Percentiles rank a stretch among this genome's conserved stretches.
phyloP scores from a whole-genome alignment of 139 green algal species.

The Coccomyxa sp. region DNA sequence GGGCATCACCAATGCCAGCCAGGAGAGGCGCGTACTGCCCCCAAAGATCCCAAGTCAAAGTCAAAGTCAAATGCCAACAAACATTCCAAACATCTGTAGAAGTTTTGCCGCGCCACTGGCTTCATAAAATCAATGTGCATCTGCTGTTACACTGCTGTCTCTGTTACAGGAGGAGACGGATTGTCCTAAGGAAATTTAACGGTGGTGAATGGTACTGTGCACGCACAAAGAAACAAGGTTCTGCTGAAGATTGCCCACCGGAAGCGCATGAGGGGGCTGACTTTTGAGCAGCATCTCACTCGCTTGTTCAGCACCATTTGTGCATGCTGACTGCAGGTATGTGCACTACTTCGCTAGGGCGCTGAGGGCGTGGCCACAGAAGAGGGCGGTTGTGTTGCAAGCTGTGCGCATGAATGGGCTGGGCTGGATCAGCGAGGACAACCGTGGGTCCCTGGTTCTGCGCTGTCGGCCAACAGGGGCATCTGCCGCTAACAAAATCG shows the following conservation, averaged over 20 bases:
- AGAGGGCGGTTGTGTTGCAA: not conserved
- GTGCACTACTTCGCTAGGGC: constrained; percentile 20
- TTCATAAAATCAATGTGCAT: not conserved
- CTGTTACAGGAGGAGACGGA: no score
- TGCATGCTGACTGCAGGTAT: constrained; percentile 11
- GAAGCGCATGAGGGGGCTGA: no score
- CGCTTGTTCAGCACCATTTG: no score
- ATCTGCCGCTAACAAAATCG: not conserved
- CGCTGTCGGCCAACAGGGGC: not conserved
- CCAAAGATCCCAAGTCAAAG: no score
- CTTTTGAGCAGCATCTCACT: no score
- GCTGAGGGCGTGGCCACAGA: not conserved
- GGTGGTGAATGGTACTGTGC: no score
- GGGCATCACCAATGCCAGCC: constrained; percentile 64
- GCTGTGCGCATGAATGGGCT: not conserved
- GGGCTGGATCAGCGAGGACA: not conserved
- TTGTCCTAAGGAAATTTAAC: no score
- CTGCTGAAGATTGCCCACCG: no score
- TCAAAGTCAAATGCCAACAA: not conserved
- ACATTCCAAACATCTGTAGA: not conserved
- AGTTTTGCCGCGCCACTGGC: not conserved
- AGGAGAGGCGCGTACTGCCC: constrained; percentile 36
- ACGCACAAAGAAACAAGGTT: no score
- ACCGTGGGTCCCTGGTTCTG: not conserved
- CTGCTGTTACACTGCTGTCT: no score